Base-by-base conservation (phyloP, 345 rosid genomes). In the Acer negundo region DNA sequence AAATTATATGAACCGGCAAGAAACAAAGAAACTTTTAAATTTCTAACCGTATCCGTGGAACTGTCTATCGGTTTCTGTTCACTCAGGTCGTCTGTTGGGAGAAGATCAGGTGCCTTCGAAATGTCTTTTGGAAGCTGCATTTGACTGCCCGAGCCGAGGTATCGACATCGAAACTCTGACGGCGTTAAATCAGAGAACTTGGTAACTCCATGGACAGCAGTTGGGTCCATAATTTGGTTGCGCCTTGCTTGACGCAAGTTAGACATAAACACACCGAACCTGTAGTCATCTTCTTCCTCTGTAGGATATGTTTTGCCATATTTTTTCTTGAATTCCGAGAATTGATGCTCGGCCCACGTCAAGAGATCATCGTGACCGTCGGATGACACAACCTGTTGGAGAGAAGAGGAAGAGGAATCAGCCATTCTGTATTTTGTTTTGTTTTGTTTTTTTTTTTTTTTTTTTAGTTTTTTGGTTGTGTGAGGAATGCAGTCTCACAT, bases 1-100 rank as follows among this genome's bases (percentile, higher is more conserved):
- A 11, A 13, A 49, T 49, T 49, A 26, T 10, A 31, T 31, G 38
- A 31, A 31, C 38, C 38, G 4, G 38, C 38, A 31, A 31, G 38
- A 31, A 31, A 31, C 6, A 1, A 65, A 49, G 16, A 68, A 19
- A 26, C 3, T 10, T 15, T 13, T 51, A 49, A 49, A 49, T 49
- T 11, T 11, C 35, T 22, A 81, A 94, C 99, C 38, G 38, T 31
- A 95, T 92, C 97, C 65, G 91, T 95, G 82, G 92, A 98, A 75
- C 98, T 94, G 80, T 96, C 99, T 64, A 96, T 87, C 22, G 94
- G 98, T 86, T 96, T 97, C 85, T 96, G 99, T 87, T 93, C 99
- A 26, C 98, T 96, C 77, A 92, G 87, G 77, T 89, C 88, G 26
- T 70, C 85, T 23, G 97, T 94, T 0, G 99, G 97, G 67, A 96